Percentiles rank a stretch among this genome's conserved stretches.
phyloP scores from a whole-genome alignment of 176 grass and related monocot species.

The Pontederia crassipes region DNA sequence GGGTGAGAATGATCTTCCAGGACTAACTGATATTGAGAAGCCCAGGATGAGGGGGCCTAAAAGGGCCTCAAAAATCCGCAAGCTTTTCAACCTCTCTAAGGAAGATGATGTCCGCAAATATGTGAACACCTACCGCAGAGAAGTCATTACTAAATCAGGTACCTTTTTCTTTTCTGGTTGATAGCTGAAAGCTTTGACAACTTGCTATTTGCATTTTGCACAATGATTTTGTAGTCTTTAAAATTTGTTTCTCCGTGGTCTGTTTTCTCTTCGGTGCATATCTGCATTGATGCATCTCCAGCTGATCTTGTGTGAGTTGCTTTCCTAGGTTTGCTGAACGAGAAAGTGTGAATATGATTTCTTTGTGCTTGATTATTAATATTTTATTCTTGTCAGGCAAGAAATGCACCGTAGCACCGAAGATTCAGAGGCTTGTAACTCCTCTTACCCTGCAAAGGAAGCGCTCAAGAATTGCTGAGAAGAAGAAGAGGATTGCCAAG shows the following conservation, averaged over 20 bases:
- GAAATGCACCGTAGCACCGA: constrained; percentile 10
- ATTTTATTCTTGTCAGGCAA: background rate
- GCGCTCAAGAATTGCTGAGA: constrained; percentile 2
- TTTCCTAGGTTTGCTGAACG: no score
- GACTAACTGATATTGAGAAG: constrained; percentile 2
- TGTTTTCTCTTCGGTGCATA: no score
- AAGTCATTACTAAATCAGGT: background rate
- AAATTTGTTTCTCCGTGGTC: no score
- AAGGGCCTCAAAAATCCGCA: constrained; percentile 8
- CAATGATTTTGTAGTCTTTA: background rate
- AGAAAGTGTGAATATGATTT: no score
- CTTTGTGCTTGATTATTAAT: background rate
- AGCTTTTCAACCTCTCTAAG: constrained; percentile 7
- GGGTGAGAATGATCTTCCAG: constrained; percentile 9
- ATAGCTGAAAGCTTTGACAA: background rate
- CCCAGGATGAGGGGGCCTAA: constrained; percentile 11
- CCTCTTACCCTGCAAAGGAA: constrained; percentile 4
- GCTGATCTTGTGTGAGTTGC: no score
- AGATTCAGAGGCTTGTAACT: constrained; percentile 14
- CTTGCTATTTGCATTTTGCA: background rate
- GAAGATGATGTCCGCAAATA: constrained; percentile 12
- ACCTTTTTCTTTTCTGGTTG: background rate
- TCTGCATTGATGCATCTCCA: no score
- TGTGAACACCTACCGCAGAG: constrained; percentile 5
- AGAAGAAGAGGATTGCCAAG: constrained; percentile 16